Base-by-base conservation (phyloP, 768 basidiomycete genomes). In the Mycena venus region DNA sequence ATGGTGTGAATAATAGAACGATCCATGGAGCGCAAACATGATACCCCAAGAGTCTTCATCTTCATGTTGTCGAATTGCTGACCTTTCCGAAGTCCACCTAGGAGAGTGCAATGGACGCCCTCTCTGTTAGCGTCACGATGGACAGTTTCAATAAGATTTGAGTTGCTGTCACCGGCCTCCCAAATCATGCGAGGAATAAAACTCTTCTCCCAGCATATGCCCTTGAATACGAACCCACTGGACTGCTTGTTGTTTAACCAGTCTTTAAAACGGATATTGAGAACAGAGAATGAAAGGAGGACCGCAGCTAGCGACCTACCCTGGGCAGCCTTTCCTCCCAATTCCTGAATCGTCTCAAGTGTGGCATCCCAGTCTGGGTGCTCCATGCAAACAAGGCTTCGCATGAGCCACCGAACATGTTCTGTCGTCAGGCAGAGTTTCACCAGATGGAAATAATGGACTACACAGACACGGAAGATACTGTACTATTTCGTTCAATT, bases 141-240 rank as follows among this genome's bases (percentile, higher is more conserved):
- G 0, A 79, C 56, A 27, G 58, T 60, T 25, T 84, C 82, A 42
- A 80, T 76, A 0, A 82, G 29, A 38, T 84, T 84, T 4, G 67
- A 81, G 10, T 72, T 80, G 2, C 44, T 14, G 23, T 81, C 70
- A 0, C 79, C 80, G 3, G 72, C 76, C 31, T 75, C 53, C 83
- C 83, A 84, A 0, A 84, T 74, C 0, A 55, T 36, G 8, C 31
- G 11, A 0, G 80, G 81, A 23, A 83, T 83, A 29, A 70, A 78
- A 55, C 81, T 82, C 21, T 70, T 74, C 47, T 79, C 77, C 82
- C 82, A 83, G 70, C 82, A 84, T 3, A 84, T 68, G 0, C 67
- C 82, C 0, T 76, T 51, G 38, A 82, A 77, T 0, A 76, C 80
- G 64, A 83, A 84, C 19, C 75, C 68, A 31, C 77, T 70, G 2